Conservation (phyloP, 306 rosid species). For the Lagenaria siceraria region DNA sequence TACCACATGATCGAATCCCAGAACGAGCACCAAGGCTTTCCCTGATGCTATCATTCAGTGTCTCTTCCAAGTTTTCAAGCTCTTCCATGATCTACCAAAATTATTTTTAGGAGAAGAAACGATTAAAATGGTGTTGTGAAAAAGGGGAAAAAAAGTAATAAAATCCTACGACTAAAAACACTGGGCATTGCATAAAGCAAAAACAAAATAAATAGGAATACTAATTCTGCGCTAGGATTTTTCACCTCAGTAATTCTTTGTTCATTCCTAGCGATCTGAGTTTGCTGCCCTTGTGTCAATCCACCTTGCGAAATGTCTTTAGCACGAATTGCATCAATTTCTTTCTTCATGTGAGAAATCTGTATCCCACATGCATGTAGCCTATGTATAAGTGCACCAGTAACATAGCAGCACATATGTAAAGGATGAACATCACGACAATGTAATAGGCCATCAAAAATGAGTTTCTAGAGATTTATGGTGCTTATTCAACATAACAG, state of each 20-base stretch:
- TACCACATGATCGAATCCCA: slow-evolving; percentile 46
- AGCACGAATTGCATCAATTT: slow-evolving; percentile 85
- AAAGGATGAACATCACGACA: not conserved
- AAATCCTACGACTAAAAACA: not conserved
- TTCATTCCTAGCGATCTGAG: slow-evolving; percentile 94
- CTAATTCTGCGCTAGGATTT: not conserved
- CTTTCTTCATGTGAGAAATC: slow-evolving; percentile 92
- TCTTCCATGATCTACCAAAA: slow-evolving; percentile 62
- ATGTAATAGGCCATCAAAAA: not conserved
- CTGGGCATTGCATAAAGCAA: not conserved
- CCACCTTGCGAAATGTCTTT: slow-evolving; percentile 98
- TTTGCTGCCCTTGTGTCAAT: slow-evolving; percentile 92
- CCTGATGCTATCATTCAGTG: slow-evolving; percentile 80
- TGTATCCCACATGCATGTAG: slow-evolving; percentile 15
- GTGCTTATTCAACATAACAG: not conserved
- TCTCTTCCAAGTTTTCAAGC: slow-evolving; percentile 95
- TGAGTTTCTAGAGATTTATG: not conserved
- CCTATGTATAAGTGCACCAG: slow-evolving; percentile 4
- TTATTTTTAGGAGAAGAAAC: not conserved
- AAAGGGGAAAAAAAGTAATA: not conserved
- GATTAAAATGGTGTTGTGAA: not conserved
- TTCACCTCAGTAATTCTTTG: slow-evolving; percentile 81
- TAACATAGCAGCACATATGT: not conserved
- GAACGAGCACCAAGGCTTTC: slow-evolving; percentile 84
- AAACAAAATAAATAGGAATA: not conserved